Base-by-base conservation (phyloP, 2,329 filamentous ascomycete genomes). In the Myotisia sp. region DNA sequence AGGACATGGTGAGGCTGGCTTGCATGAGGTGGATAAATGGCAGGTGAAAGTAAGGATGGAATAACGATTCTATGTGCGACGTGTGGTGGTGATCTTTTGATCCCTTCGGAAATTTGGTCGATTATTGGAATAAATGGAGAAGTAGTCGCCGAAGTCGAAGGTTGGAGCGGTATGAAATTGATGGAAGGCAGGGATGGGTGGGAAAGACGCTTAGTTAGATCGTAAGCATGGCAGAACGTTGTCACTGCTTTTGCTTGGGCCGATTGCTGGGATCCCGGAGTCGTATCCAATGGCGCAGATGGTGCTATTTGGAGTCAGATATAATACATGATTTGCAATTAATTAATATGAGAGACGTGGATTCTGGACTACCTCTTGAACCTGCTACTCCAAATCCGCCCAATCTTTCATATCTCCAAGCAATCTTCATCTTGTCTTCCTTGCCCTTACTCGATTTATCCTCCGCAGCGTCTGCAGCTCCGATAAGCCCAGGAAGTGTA, bases 401-500 rank as follows among this genome's bases (percentile, higher is more conserved):
- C 34, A 95, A 58, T 21, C 75, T 71, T 57, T 95, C 86, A 60
- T 98, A 98, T 55, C 90, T 71, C 90, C 90, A 98, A 3, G 90
- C 90, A 63, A 98, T 98, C 63, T 93, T 95, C 90, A 98, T 95
- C 57, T 78, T 86, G 42, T 87, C 80, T 9, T 68, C 66, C 44
- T 54, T 59, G 55, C 54, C 49, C 47, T 49, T 50, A 26, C 50
- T 53, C 6, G 51, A 48, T 37, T 57, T 60, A 27, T 62, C 56
- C 21, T 65, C 61, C 20, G 65, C 52, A 28, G 51, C 47, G 45
- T 66, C 59, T 21, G 64, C 54, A 33, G 65, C 58, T 42, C 65
- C 58, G 29, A 69, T 67, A 21, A 92, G 55, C 0, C 80, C 87
- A 3, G 90, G 90, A 14, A 98, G 63, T 46, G 87, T 84, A 42